A percentile compares a stretch with the other conserved stretches of the same genome.
Conservation (phyloP, 768 basidiomycete genomes). For the Mycena filopes region DNA sequence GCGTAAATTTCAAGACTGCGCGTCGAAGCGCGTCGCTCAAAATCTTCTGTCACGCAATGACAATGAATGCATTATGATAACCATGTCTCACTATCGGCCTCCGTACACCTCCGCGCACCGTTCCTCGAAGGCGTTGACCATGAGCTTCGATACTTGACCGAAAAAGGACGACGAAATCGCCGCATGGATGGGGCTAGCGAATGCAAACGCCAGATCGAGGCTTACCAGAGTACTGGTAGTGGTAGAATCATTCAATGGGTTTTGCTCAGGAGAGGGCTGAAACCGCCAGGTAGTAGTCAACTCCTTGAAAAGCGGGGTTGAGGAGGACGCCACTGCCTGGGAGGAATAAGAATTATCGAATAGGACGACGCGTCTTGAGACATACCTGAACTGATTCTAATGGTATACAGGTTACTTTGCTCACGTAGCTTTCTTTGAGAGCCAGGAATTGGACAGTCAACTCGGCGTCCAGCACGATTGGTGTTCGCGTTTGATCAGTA, state of each 20-base stretch:
- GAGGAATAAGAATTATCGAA: constrained; percentile 20
- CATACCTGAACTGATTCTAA: constrained; percentile 82
- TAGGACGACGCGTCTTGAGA: constrained; percentile 26
- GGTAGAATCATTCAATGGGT: constrained; percentile 46
- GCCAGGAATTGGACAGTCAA: constrained; percentile 89
- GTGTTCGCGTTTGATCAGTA: constrained; percentile 41
- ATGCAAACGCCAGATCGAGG: constrained; percentile 86
- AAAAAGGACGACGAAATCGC: constrained; percentile 87
- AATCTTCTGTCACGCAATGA: neutral
- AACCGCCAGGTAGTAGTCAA: constrained; percentile 82
- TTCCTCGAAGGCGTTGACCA: constrained; percentile 94
- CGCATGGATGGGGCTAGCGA: constrained; percentile 88
- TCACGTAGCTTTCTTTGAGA: constrained; percentile 89
- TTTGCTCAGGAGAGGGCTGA: constrained; percentile 45
- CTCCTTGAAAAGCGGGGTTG: constrained; percentile 78
- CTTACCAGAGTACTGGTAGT: constrained; percentile 86
- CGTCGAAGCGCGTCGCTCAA: neutral
- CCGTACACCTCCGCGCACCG: constrained; percentile 83
- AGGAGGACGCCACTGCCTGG: constrained; percentile 78
- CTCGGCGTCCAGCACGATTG: constrained; percentile 79
- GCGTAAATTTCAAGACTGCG: too few species aligned
- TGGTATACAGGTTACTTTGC: constrained; percentile 83
- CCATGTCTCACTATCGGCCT: neutral
- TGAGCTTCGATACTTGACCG: constrained; percentile 85
- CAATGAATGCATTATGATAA: neutral